Conservation (phyloP, 768 basidiomycete genomes). For the Russula compacta region DNA sequence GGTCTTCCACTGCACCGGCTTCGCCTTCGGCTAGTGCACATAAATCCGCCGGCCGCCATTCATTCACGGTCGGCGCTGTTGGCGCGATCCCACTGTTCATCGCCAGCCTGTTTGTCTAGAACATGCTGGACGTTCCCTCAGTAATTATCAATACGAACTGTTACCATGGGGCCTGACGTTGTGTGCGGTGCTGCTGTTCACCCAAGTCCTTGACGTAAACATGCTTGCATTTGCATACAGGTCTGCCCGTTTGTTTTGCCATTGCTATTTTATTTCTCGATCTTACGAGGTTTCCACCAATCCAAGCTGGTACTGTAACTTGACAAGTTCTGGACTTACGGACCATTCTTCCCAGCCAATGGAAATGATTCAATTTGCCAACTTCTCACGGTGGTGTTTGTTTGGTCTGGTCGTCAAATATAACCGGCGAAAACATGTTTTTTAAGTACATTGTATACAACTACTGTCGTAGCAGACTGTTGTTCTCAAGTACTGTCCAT, state of each 20-base stretch:
- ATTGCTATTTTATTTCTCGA: neutral
- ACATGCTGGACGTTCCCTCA: neutral
- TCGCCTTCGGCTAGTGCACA: conserved; percentile 3
- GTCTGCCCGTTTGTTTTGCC: neutral
- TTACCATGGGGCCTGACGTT: neutral
- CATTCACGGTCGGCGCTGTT: neutral
- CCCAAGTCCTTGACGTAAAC: neutral
- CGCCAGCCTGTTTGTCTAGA: conserved; percentile 10
- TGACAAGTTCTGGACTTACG: no score
- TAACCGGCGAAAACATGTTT: no score
- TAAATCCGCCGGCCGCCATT: conserved; percentile 4
- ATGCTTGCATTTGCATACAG: neutral
- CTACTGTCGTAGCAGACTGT: no score
- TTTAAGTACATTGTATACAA: no score
- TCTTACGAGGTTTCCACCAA: neutral
- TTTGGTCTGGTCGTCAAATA: no score
- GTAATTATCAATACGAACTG: neutral
- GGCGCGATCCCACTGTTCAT: conserved; percentile 12
- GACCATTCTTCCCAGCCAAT: no score
- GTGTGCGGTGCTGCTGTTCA: neutral
- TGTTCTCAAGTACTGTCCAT: no score
- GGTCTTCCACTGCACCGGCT: conserved; percentile 8
- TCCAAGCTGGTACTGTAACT: no score
- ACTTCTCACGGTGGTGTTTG: no score
- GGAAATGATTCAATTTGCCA: no score